phyloP scores from a whole-genome alignment of 305 asterid species.

The Andrographis paniculata region DNA sequence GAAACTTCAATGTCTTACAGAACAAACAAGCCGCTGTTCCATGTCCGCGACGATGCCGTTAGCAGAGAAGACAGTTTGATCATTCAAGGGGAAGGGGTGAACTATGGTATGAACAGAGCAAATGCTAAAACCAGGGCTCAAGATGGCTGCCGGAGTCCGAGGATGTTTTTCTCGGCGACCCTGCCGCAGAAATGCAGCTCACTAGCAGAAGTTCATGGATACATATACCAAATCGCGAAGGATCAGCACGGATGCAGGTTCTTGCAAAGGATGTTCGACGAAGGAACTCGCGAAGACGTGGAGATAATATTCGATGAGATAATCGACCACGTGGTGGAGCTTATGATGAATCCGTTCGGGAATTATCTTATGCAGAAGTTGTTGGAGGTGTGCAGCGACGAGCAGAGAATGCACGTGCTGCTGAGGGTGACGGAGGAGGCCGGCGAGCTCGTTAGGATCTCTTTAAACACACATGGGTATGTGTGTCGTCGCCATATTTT shows the following conservation, averaged over 20 bases:
- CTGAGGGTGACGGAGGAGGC: conserved; percentile 51
- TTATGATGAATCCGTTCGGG: conserved; percentile 85
- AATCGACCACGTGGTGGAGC: conserved; percentile 60
- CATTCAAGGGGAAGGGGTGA: conserved; percentile 38
- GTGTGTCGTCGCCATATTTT: conserved; percentile 19
- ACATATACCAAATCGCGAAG: conserved; percentile 50
- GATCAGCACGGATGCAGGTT: conserved; percentile 91
- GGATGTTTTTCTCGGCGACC: conserved; percentile 25
- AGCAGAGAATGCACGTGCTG: conserved; percentile 61
- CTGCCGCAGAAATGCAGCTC: conserved; percentile 40
- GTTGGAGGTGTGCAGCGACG: conserved; percentile 70
- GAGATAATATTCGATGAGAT: conserved; percentile 62
- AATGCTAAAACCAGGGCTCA: conserved; percentile 25
- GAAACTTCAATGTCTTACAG: conserved; percentile 28
- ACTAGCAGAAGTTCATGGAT: conserved; percentile 46
- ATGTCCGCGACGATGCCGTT: conserved; percentile 25
- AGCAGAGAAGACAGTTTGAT: conserved; percentile 43
- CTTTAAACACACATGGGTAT: conserved; percentile 82
- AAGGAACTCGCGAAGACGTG: conserved; percentile 56
- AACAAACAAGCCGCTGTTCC: conserved; percentile 26
- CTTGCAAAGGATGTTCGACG: conserved; percentile 74
- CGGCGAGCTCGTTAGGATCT: conserved; percentile 63
- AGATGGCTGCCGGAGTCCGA: conserved; percentile 22
- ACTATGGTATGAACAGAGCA: conserved; percentile 27
- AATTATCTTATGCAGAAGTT: conserved; percentile 85